These are phyloP conservation scores for Lactarius hengduanensis DNA, from an alignment of 768 basidiomycete genomes.

Conservation along the genomic window DNA sequence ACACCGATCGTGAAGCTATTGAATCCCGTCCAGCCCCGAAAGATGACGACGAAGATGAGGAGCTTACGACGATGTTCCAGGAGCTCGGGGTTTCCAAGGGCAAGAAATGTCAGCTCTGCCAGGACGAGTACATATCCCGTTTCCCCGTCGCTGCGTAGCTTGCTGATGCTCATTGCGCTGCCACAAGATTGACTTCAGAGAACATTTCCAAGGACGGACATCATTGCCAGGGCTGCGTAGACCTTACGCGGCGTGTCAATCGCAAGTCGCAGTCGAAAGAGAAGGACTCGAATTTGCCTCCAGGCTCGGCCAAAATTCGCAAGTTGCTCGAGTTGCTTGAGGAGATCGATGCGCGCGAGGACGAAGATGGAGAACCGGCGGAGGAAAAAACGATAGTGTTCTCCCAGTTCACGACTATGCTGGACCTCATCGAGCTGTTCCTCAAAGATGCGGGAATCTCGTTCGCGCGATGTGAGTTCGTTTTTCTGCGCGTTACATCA, in stretches of 20 bases:
- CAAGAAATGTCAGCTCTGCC: conserved; percentile 80
- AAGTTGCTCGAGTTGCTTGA: conserved; percentile 74
- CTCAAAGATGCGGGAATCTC: conserved; percentile 62
- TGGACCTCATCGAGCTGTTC: conserved; percentile 86
- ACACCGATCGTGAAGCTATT: conserved; percentile 71
- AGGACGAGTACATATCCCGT: conserved; percentile 51
- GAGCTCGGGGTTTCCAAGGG: conserved; percentile 57
- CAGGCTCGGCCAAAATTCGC: conserved; percentile 82
- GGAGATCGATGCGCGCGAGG: conserved; percentile 57
- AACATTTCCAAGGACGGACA: conserved; percentile 45
- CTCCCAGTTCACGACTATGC: conserved; percentile 87
- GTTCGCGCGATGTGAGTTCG: conserved; percentile 80
- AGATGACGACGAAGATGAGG: conserved; percentile 57
- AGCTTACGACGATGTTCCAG: conserved; percentile 71
- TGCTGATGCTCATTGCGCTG: conserved; percentile 2
- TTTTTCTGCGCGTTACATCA: neutral
- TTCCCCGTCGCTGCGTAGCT: neutral
- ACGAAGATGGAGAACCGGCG: conserved; percentile 36
- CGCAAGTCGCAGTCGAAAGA: conserved; percentile 37
- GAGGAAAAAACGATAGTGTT: conserved; percentile 94
- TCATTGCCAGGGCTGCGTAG: conserved; percentile 60
- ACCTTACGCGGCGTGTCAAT: conserved; percentile 49
- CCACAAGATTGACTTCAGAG: conserved; percentile 39
- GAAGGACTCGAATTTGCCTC: conserved; percentile 47
- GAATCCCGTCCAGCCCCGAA: conserved; percentile 58